A percentile compares a stretch with the other conserved stretches of the same genome.
These are phyloP conservation scores for Dictyostelium intermedium DNA, from an alignment of 78 protist genomes.

Conservation along the genomic window DNA sequence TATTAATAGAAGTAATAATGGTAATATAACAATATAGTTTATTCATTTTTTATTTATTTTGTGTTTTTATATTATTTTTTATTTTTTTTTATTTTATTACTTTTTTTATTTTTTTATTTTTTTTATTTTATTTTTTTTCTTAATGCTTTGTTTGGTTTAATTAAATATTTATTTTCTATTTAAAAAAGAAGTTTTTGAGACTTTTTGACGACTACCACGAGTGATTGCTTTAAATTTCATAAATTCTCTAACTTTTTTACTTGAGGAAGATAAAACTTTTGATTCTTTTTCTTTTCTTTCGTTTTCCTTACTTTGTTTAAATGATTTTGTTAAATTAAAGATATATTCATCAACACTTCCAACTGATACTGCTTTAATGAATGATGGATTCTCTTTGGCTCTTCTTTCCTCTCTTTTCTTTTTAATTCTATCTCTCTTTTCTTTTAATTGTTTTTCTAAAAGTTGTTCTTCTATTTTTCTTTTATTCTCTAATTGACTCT, in stretches of 20 bases:
- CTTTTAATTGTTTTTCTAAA: conserved; percentile 2
- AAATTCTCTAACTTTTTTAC: conserved; percentile 8
- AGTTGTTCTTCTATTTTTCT: not conserved
- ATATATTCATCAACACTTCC: conserved; percentile 16
- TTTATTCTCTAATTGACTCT: not conserved
- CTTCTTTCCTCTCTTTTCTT: conserved; percentile 6
- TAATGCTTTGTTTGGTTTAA: not conserved
- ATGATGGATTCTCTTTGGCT: not conserved
- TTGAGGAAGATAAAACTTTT: not conserved
- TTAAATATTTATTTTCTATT: not conserved
- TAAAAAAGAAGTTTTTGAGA: conserved; percentile 1
- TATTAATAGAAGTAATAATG: not conserved
- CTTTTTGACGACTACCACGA: conserved; percentile 12
- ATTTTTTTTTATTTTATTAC: too few relatives aligned
- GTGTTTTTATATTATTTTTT: not conserved
- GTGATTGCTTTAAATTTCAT: not conserved
- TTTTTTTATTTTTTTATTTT: not conserved
- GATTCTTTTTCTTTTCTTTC: not conserved
- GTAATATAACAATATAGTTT: too few relatives aligned
- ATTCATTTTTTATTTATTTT: not conserved
- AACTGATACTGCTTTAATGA: not conserved
- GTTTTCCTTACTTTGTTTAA: not conserved
- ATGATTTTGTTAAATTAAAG: not conserved
- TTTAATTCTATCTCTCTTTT: conserved; percentile 10
- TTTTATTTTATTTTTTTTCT: not conserved